Conservation (phyloP, 331 rosid genomes). For the Telfairia occidentalis region DNA sequence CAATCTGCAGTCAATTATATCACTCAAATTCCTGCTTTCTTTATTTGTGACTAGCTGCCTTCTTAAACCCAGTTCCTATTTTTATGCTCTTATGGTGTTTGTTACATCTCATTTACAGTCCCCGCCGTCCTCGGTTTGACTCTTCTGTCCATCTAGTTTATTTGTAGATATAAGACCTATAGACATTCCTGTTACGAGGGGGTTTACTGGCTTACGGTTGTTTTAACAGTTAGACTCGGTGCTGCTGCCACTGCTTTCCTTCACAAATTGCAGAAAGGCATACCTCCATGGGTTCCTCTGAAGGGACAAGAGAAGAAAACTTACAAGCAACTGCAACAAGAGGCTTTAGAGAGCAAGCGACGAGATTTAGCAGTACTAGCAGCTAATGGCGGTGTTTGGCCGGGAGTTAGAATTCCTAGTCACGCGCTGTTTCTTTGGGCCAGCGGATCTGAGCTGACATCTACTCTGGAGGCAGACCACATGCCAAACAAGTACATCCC, state of each 20-base stretch:
- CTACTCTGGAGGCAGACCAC: slow-evolving; percentile 73
- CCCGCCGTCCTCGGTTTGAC: not conserved
- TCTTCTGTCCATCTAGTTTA: not conserved
- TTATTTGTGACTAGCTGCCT: not conserved
- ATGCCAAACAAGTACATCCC: slow-evolving; percentile 94
- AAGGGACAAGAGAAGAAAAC: slow-evolving; percentile 79
- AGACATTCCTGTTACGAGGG: not conserved
- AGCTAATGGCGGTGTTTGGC: slow-evolving; percentile 89
- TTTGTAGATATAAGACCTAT: not conserved
- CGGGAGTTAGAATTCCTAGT: slow-evolving; percentile 80
- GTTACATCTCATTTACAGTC: not conserved
- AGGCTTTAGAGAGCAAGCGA: slow-evolving; percentile 81
- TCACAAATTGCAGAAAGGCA: slow-evolving; percentile 81
- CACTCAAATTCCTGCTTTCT: not conserved
- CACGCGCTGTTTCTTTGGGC: slow-evolving; percentile 95
- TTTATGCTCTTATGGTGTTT: not conserved
- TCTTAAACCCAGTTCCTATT: not conserved
- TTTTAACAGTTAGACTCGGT: slow-evolving; percentile 55
- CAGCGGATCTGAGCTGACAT: slow-evolving; percentile 80
- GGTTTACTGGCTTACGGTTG: slow-evolving; percentile 22
- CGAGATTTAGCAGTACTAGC: slow-evolving; percentile 84
- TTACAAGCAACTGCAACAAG: slow-evolving; percentile 79
- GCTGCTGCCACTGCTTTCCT: slow-evolving; percentile 78
- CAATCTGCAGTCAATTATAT: not conserved
- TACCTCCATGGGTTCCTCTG: slow-evolving; percentile 93